Base-by-base conservation (phyloP, 1,284 basidiomycete species). In the Stygiomarasmius scandens region DNA sequence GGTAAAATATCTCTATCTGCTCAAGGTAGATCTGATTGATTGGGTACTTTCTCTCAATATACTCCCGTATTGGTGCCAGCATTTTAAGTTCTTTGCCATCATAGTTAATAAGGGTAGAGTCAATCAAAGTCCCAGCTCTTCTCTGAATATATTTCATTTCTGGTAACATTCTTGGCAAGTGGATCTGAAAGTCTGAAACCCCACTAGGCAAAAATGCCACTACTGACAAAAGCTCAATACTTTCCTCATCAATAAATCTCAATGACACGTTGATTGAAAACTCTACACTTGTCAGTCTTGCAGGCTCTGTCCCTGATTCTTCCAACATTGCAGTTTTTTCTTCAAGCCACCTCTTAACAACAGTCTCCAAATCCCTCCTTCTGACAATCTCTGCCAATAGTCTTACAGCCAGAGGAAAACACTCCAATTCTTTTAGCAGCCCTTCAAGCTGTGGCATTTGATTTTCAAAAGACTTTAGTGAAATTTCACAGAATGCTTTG, bases 191-290 rank as follows among this genome's bases (percentile, higher is more conserved):
- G 11, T 11, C 8, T 6, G 49, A 32, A 3, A 51, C 11, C 3
- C 49, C 49, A 38, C 23, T 51, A 19, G 49, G 49, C n/a, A 51
- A 20, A 32, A n/a, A 51, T 19, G 49, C 34, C 20, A 51, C n/a
- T 5, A 23, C 23, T 51, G 49, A n/a, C 6, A 49, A 36, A 3
- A 51, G 34, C 8, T 34, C 32, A 8, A 8, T 34, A 8, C 8
- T 14, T 3, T 38, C n/a, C 16, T 9, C 3, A 9, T 29, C 32
- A 6, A 38, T 11, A 9, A 51, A 14, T 12, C 38, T 16, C 8
- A 51, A 10, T 3, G 49, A 51, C 20, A 51, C 3, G 3, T 51
- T 32, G 2, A 51, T 38, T 4, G 49, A 51, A 16, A 36, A 14
- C 32, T 16, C 34, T 5, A 51, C 49, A 51, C 49, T 51, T 27